Conservation (phyloP, 768 basidiomycete species). For the Mycena filopes region DNA sequence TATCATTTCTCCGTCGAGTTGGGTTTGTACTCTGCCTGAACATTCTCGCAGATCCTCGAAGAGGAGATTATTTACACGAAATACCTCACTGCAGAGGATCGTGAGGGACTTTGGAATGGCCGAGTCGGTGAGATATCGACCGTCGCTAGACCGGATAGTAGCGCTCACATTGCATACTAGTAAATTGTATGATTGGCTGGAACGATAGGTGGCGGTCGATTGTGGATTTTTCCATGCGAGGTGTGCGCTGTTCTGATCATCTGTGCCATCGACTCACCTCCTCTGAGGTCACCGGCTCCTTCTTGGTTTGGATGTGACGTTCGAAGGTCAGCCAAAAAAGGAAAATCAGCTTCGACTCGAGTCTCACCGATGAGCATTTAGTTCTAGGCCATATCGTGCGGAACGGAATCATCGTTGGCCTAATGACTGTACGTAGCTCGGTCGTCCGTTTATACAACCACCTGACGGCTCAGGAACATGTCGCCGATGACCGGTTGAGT, state of each 20-base stretch:
- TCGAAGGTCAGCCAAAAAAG: slow-evolving; percentile 43
- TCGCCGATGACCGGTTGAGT: slow-evolving; percentile 4
- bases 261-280: background rate
- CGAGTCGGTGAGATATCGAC: slow-evolving; percentile 37
- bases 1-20: background rate
- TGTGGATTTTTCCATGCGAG: slow-evolving; percentile 44
- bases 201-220: slow-evolving; percentile 37
- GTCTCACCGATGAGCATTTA: too few species aligned
- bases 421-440: slow-evolving; percentile 1
- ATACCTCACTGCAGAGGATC: slow-evolving; percentile 41
- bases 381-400: slow-evolving; percentile 21
- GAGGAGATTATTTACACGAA: slow-evolving; percentile 49
- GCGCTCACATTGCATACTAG: background rate
- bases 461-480: slow-evolving; percentile 6
- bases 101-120: slow-evolving; percentile 51
- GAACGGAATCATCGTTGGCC: slow-evolving; percentile 8
- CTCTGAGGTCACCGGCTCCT: slow-evolving; percentile 38
- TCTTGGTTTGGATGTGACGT: slow-evolving; percentile 48
- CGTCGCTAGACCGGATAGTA: slow-evolving; percentile 41
- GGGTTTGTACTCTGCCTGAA: background rate
- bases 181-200: slow-evolving; percentile 47
- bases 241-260: background rate
- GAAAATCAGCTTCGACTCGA: too few species aligned
- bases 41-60: slow-evolving; percentile 40
- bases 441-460: background rate